Evolutionary conservation across 176 grass and related monocot genomes (phyloP).

Genomic region (Oryza glumipatula): DNA sequence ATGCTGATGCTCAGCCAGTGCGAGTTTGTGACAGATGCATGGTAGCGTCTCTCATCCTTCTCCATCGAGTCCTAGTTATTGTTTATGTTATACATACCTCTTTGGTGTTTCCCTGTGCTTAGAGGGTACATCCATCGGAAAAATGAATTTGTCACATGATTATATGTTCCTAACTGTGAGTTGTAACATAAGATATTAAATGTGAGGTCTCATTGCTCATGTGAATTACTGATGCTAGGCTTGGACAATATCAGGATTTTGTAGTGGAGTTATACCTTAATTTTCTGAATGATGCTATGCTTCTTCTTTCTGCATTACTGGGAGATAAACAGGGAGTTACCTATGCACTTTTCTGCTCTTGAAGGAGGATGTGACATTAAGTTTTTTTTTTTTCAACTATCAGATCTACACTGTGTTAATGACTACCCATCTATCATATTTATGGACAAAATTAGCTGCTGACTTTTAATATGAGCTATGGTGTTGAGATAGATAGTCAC

Average conservation of each 20-base stretch:
- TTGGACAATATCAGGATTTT: background rate
- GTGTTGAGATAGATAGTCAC: background rate
- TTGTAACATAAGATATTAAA: background rate
- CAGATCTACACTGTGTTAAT: background rate
- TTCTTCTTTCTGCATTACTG: background rate
- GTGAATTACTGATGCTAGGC: background rate
- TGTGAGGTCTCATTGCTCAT: background rate
- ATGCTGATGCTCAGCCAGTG: slow-evolving; percentile 77
- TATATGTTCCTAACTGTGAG: background rate
- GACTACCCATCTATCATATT: background rate
- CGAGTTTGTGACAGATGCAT: slow-evolving; percentile 98
- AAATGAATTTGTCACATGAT: background rate
- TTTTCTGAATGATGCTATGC: background rate
- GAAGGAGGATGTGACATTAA: background rate
- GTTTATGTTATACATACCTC: background rate
- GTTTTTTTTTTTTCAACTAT: background rate
- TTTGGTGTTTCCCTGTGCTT: slow-evolving; percentile 18
- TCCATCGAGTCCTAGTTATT: background rate
- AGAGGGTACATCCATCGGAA: background rate
- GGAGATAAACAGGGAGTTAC: background rate
- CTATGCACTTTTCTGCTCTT: background rate
- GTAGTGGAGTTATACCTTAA: background rate
- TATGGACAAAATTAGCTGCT: background rate
- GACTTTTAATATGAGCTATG: background rate
- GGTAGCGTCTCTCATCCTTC: slow-evolving; percentile 48